Percentiles rank a stretch among this genome's conserved stretches.
Conservation (phyloP, 139 green algal genomes). For the Pseudopediastrum boryanum region DNA sequence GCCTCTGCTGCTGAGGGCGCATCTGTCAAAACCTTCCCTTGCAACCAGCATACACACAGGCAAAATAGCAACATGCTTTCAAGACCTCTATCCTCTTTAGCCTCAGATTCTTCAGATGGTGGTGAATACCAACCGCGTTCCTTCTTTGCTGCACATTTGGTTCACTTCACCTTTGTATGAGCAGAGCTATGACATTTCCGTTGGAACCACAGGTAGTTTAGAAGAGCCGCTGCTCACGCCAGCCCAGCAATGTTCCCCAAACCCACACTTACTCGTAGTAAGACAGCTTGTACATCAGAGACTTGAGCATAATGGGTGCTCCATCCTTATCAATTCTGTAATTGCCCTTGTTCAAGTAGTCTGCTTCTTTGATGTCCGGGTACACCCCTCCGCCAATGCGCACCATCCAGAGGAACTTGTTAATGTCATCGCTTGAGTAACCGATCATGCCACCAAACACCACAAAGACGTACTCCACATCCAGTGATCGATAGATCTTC, state of each 20-base stretch:
- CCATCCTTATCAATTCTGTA: slow-evolving; percentile 84
- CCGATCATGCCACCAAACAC: slow-evolving; percentile 90
- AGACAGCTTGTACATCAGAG: slow-evolving; percentile 87
- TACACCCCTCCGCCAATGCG: slow-evolving; percentile 60
- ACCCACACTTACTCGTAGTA: slow-evolving; percentile 79
- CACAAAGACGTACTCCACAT: slow-evolving; percentile 92
- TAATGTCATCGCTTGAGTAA: slow-evolving; percentile 94
- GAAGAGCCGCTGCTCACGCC: neutral
- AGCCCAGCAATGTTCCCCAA: neutral
- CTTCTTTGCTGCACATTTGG: no score
- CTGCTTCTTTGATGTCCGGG: slow-evolving; percentile 90
- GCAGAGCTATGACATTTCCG: no score
- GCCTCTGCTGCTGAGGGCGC: no score
- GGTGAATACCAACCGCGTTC: no score
- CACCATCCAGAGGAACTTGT: slow-evolving; percentile 99
- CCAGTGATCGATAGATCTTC: slow-evolving; percentile 31
- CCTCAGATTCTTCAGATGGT: no score
- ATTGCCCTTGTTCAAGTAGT: slow-evolving; percentile 76
- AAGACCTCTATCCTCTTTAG: no score
- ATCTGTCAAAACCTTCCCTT: no score
- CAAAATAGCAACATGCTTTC: no score
- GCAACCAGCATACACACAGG: no score
- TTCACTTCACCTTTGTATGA: no score
- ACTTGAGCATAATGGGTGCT: slow-evolving; percentile 71
- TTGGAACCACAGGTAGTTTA: no score